Conservation (phyloP, 2,329 filamentous ascomycete genomes). For the Botrytis aclada region DNA sequence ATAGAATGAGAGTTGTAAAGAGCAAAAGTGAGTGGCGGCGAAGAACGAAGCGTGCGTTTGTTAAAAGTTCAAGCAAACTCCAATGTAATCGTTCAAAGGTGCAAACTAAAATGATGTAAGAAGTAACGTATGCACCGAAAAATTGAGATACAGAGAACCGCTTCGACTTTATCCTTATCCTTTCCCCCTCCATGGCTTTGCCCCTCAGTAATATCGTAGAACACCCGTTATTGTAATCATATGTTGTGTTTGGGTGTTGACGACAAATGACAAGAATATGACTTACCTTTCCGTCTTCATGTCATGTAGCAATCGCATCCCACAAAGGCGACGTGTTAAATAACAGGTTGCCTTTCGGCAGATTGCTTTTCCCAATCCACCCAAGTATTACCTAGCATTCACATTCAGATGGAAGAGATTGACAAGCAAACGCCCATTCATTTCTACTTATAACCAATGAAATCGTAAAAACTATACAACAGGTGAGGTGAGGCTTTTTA, state of each 20-base stretch:
- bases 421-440: conserved; percentile 29
- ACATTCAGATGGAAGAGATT: conserved; percentile 24
- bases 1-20: background rate
- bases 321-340: conserved; percentile 25
- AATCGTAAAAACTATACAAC: conserved; percentile 27
- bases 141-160: background rate
- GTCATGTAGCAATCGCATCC: conserved; percentile 25
- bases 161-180: conserved; percentile 15
- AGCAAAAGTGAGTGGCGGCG: background rate
- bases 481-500: conserved; percentile 22
- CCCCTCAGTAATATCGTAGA: conserved; percentile 9
- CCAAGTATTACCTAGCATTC: conserved; percentile 17
- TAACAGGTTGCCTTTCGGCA: conserved; percentile 21
- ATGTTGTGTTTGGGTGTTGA: conserved; percentile 8
- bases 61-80: background rate
- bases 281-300: conserved; percentile 27
- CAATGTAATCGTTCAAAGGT: background rate
- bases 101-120: background rate
- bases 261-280: conserved; percentile 23
- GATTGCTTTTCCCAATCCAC: conserved; percentile 17
- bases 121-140: conserved; percentile 16
- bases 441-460: conserved; percentile 27
- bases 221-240: conserved; percentile 4
- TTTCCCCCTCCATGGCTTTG: background rate
- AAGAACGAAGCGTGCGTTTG: background rate